phyloP scores from a whole-genome alignment of 257 asterid genomes.

The Lithospermum erythrorhizon region DNA sequence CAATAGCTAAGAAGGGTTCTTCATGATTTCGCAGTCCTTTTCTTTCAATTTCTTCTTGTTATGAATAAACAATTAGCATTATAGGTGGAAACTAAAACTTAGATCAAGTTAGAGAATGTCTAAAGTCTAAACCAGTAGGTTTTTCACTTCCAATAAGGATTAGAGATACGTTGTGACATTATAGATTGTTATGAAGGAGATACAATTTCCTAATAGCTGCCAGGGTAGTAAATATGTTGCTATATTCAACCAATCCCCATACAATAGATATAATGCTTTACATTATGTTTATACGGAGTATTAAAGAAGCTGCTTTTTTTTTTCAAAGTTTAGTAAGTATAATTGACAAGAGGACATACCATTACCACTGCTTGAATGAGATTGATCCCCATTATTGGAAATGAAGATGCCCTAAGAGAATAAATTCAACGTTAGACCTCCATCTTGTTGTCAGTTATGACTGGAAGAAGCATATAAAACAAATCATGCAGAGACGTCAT shows the following conservation, averaged over 20 bases:
- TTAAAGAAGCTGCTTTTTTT: neutral
- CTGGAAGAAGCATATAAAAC: neutral
- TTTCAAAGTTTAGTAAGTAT: neutral
- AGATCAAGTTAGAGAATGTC: no score
- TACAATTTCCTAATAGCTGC: no score
- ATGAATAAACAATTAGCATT: no score
- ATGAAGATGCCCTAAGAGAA: constrained; percentile 42
- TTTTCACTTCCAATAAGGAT: no score
- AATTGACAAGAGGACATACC: constrained; percentile 33
- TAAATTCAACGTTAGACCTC: neutral
- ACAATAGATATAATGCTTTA: neutral
- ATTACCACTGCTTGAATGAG: constrained; percentile 47
- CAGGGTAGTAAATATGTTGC: no score
- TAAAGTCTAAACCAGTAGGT: no score
- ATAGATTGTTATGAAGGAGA: no score
- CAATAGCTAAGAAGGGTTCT: no score
- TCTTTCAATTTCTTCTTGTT: no score
- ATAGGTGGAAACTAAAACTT: no score
- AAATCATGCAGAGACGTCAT: neutral
- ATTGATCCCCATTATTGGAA: constrained; percentile 67
- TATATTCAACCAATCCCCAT: neutral
- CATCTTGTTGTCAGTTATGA: neutral
- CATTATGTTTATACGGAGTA: neutral
- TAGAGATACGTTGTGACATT: no score
- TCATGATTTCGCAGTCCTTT: no score